Conservation (phyloP, 2,329 filamentous ascomycete species). For the Penicillium italicum region DNA sequence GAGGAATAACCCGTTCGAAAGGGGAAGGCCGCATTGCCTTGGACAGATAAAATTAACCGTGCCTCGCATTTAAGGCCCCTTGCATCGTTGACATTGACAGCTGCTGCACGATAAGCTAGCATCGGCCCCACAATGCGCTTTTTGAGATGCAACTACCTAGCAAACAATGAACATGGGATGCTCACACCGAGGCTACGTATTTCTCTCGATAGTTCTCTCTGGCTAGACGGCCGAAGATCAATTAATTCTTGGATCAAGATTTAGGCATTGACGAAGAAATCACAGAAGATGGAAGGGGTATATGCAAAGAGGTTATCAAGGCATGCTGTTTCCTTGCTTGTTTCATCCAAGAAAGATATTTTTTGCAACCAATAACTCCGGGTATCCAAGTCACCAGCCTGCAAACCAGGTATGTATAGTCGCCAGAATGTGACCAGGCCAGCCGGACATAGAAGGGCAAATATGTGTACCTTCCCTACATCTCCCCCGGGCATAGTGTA, state of each 20-base stretch:
- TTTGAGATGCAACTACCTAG: neutral
- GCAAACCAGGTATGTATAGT: constrained; percentile 2
- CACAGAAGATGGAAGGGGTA: neutral
- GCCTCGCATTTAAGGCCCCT: neutral
- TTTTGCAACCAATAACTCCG: constrained; percentile 12
- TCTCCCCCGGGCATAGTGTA: neutral
- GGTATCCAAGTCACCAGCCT: constrained; percentile 16
- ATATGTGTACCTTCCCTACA: neutral
- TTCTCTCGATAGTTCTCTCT: neutral
- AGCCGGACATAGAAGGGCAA: neutral
- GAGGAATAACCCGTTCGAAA: too few relatives aligned
- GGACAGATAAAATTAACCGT: too few relatives aligned
- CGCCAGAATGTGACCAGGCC: constrained; percentile 1
- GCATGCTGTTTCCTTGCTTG: neutral
- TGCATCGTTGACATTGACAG: neutral
- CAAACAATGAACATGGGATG: neutral
- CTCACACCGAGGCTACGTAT: neutral
- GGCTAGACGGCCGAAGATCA: neutral
- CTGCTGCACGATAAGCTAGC: neutral
- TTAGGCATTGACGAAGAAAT: neutral
- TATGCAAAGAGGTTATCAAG: neutral
- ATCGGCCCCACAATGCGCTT: neutral
- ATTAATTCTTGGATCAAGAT: neutral
- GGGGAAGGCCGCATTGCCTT: too few relatives aligned
- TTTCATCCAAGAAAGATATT: neutral